Conservation (phyloP, 257 asterid genomes). For the Euphrasia confusa region DNA sequence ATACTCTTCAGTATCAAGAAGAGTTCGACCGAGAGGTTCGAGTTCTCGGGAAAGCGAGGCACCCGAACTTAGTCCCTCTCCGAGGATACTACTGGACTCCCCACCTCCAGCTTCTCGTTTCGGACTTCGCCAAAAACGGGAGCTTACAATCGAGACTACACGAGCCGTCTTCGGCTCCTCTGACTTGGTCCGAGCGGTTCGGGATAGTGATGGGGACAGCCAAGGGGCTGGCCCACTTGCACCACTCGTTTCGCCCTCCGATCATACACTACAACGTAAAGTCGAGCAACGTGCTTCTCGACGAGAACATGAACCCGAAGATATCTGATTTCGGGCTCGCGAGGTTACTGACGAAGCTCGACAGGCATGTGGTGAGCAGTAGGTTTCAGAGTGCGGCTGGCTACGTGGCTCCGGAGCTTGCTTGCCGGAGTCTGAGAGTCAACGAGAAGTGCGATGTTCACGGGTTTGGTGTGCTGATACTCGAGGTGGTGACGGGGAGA, state of each 20-base stretch:
- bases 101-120: constrained; percentile 64
- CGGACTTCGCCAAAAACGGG: constrained; percentile 61
- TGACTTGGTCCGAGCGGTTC: constrained; percentile 65
- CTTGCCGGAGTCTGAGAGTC: constrained; percentile 85
- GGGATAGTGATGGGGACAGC: constrained; percentile 71
- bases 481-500: constrained; percentile 74
- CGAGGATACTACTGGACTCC: constrained; percentile 95
- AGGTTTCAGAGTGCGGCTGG: constrained; percentile 78
- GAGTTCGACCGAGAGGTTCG: constrained; percentile 82
- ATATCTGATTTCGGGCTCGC: constrained; percentile 78
- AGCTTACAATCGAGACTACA: constrained; percentile 67
- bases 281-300: constrained; percentile 80
- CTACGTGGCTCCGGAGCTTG: constrained; percentile 83
- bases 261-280: constrained; percentile 80
- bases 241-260: constrained; percentile 68
- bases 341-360: constrained; percentile 56
- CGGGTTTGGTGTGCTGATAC: constrained; percentile 83
- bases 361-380: constrained; percentile 52
- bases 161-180: constrained; percentile 37
- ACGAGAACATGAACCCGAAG: constrained; percentile 57
- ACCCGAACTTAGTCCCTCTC: constrained; percentile 57
- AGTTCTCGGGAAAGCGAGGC: constrained; percentile 67
- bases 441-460: constrained; percentile 87
- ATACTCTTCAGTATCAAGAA: constrained; percentile 61
- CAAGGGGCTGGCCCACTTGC: constrained; percentile 83